phyloP scores from a whole-genome alignment of 768 basidiomycete species.

The Agrocybe chaxingu region DNA sequence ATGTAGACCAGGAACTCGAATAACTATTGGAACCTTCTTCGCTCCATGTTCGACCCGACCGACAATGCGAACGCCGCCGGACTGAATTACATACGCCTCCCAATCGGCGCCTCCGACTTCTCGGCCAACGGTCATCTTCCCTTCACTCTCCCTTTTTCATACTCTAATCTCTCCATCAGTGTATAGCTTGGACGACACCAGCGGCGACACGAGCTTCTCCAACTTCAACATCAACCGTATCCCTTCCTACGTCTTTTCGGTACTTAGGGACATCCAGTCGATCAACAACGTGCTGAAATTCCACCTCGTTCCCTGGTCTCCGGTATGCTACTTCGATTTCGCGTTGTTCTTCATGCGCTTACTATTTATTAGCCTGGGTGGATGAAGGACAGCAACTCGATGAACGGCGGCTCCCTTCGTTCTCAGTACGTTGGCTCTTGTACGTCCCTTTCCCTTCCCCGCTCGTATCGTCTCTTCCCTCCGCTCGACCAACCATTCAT shows the following conservation, averaged over 20 bases:
- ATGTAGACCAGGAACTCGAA: conserved; percentile 44
- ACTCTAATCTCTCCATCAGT: too few species aligned
- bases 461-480: background rate
- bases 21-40: conserved; percentile 58
- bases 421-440: conserved; percentile 45
- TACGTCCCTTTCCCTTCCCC: conserved; percentile 25
- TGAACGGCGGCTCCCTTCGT: conserved; percentile 63
- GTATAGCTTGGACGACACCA: conserved; percentile 69
- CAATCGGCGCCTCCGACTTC: conserved; percentile 75
- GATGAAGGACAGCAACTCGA: conserved; percentile 70
- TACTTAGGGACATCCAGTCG: conserved; percentile 59
- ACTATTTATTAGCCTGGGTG: conserved; percentile 56
- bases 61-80: conserved; percentile 65
- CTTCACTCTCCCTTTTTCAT: too few species aligned
- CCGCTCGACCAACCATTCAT: background rate
- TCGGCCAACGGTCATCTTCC: conserved; percentile 45
- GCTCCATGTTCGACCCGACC: conserved; percentile 58
- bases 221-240: conserved; percentile 54
- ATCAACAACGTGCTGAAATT: conserved; percentile 42
- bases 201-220: conserved; percentile 55
- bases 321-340: conserved; percentile 37
- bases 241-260: conserved; percentile 62
- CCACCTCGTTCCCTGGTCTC: conserved; percentile 59
- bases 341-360: background rate
- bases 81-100: conserved; percentile 64